phyloP scores from a whole-genome alignment of 768 basidiomycete species.

The Neoboletus magnificus region DNA sequence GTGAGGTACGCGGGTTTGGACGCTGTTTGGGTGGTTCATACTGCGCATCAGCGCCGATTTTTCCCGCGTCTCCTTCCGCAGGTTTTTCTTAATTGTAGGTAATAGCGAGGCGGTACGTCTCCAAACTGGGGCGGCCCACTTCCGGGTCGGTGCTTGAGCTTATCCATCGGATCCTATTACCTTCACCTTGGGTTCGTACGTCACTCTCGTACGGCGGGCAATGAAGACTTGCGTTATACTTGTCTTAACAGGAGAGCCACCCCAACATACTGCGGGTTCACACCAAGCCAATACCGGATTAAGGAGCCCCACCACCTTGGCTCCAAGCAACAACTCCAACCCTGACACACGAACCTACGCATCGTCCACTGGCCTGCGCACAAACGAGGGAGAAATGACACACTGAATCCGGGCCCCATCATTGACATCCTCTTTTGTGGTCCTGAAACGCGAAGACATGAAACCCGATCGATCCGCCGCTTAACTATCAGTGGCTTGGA shows the following conservation, averaged over 20 bases:
- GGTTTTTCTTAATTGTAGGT: conserved; percentile 7
- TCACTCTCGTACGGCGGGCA: background rate
- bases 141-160: conserved; percentile 9
- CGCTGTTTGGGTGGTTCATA: background rate
- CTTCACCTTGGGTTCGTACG: background rate
- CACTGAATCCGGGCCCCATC: background rate
- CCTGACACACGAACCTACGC: background rate
- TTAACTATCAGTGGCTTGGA: background rate
- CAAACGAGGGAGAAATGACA: background rate
- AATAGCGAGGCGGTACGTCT: conserved; percentile 17
- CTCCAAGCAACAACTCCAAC: background rate
- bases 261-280: background rate
- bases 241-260: background rate
- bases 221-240: background rate
- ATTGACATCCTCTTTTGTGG: background rate
- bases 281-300: too few relatives aligned
- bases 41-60: conserved; percentile 1
- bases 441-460: conserved; percentile 1
- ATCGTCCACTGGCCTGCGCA: background rate
- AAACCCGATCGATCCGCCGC: conserved; percentile 3
- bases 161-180: conserved; percentile 8
- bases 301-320: background rate
- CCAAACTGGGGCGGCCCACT: conserved; percentile 8
- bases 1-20: background rate
- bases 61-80: conserved; percentile 6